Conservation (phyloP, 192 early-diverging fungal genomes). For the Linnemannia hyalina region DNA sequence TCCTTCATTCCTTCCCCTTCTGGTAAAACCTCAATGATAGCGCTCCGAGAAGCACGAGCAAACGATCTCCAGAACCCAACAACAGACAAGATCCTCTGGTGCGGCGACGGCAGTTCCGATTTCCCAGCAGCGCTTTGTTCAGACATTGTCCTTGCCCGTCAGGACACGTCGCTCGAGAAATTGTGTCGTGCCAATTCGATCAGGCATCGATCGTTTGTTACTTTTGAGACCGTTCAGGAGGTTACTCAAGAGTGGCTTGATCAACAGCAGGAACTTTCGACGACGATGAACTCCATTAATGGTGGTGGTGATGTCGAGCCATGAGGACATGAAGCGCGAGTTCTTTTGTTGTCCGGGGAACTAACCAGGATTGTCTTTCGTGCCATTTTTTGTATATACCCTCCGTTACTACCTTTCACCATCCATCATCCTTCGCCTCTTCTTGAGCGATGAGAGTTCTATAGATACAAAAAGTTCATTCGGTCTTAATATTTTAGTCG, state of each 20-base stretch:
- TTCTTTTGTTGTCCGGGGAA: too few relatives aligned
- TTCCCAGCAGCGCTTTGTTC: conserved; percentile 39
- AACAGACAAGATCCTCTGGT: conserved; percentile 37
- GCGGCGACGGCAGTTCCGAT: conserved; percentile 47
- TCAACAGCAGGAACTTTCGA: background rate
- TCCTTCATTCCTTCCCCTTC: background rate
- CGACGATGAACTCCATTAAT: background rate
- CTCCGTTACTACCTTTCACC: too few relatives aligned
- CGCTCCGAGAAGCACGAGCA: conserved; percentile 29
- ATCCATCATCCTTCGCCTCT: too few relatives aligned
- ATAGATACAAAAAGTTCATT: too few relatives aligned
- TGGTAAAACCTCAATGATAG: background rate
- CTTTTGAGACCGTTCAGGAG: conserved; percentile 26
- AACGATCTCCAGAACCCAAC: conserved; percentile 25
- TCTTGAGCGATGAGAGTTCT: too few relatives aligned
- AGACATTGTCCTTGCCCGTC: conserved; percentile 30
- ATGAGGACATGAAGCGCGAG: background rate
- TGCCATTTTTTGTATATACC: too few relatives aligned
- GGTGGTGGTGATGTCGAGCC: background rate
- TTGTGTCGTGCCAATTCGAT: conserved; percentile 32
- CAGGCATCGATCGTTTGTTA: conserved; percentile 18
- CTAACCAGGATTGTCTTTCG: too few relatives aligned
- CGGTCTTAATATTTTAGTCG: too few relatives aligned
- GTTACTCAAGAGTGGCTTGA: conserved; percentile 26
- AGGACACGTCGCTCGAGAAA: conserved; percentile 35